phyloP scores from a whole-genome alignment of 805 yeast species.

The Candida corydali region DNA sequence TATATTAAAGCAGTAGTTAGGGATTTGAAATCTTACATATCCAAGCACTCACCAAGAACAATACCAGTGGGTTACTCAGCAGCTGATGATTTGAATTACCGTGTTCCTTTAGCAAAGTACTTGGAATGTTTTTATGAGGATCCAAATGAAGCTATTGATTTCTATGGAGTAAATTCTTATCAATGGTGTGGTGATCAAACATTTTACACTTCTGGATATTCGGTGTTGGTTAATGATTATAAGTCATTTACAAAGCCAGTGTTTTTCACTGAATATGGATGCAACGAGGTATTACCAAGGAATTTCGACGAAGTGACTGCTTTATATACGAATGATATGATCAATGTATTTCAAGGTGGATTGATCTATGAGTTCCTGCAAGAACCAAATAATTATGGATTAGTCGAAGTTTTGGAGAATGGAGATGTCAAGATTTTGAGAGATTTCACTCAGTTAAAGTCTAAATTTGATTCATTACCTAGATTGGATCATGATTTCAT shows the following conservation, averaged over 20 bases:
- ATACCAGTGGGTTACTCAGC: conserved; percentile 96
- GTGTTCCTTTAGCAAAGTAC: conserved; percentile 74
- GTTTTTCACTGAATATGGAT: conserved; percentile 84
- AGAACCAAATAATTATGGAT: conserved; percentile 75
- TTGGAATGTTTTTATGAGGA: conserved; percentile 66
- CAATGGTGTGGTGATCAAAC: conserved; percentile 90
- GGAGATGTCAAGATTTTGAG: conserved; percentile 41
- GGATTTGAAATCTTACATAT: conserved; percentile 74
- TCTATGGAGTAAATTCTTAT: conserved; percentile 76
- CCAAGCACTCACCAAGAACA: conserved; percentile 51
- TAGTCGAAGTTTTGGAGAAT: conserved; percentile 47
- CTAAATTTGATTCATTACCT: conserved; percentile 39
- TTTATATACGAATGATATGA: conserved; percentile 69
- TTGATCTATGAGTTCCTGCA: conserved; percentile 77
- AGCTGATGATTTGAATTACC: conserved; percentile 81
- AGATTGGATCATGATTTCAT: conserved; percentile 19
- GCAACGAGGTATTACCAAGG: conserved; percentile 79
- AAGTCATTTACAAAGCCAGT: conserved; percentile 67
- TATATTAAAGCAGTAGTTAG: conserved; percentile 75
- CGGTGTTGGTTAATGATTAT: conserved; percentile 67
- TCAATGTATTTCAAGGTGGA: conserved; percentile 78
- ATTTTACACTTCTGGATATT: conserved; percentile 67
- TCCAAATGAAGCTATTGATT: conserved; percentile 60
- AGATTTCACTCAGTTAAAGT: conserved; percentile 42
- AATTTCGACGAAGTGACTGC: conserved; percentile 70